Conservation (phyloP, 2,329 filamentous ascomycete genomes). For the Hypoxylon sp. region DNA sequence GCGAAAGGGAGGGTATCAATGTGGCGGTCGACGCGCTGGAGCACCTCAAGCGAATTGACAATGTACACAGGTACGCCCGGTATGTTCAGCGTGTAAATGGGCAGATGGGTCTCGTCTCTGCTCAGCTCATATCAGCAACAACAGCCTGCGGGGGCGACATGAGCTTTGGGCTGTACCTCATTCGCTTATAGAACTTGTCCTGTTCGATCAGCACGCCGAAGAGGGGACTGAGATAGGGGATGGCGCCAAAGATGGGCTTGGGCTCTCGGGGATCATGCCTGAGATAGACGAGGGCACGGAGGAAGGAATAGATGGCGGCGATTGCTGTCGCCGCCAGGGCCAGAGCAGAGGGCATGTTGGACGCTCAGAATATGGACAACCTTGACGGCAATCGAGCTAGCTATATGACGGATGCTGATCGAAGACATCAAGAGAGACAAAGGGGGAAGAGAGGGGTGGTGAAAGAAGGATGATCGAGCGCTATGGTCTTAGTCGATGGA, state of each 20-base stretch:
- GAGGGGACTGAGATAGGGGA: constrained; percentile 29
- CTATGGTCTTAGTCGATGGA: constrained; percentile 10
- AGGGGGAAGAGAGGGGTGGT: constrained; percentile 12
- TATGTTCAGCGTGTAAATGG: constrained; percentile 32
- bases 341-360: constrained; percentile 17
- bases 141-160: constrained; percentile 1
- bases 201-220: constrained; percentile 28
- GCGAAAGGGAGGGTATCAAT: constrained; percentile 32
- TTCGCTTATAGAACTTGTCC: constrained; percentile 31
- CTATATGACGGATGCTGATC: constrained; percentile 23
- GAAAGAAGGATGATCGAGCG: constrained; percentile 21
- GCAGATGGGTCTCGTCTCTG: constrained; percentile 26
- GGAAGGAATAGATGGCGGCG: constrained; percentile 10
- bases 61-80: constrained; percentile 29
- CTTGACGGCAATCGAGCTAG: constrained; percentile 23
- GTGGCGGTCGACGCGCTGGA: constrained; percentile 36
- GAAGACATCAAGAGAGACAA: constrained; percentile 26
- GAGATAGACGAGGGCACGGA: constrained; percentile 8
- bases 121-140: constrained; percentile 22
- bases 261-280: constrained; percentile 23
- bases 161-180: constrained; percentile 28
- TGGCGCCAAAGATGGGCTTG: constrained; percentile 21
- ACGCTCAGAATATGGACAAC: constrained; percentile 18
- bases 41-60: constrained; percentile 31
- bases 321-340: constrained; percentile 3